A percentile compares a stretch with the other conserved stretches of the same genome.
Evolutionary conservation across 345 rosid genomes (phyloP).

Genomic region (Pugionium dolabratum): DNA sequence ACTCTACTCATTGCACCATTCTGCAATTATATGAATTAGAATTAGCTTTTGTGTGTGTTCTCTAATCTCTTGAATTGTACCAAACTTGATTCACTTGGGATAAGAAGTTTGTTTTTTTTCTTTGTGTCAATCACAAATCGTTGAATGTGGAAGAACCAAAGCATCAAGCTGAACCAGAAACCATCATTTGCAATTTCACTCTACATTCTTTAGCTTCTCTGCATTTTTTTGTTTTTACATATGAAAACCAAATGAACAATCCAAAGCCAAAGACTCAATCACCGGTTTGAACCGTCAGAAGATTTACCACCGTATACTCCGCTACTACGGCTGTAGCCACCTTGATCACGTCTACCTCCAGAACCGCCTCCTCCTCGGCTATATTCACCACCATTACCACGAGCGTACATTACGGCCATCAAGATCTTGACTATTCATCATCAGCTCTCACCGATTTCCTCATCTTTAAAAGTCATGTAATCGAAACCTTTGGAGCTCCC

Average conservation of each 20-base stretch:
- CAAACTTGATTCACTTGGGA: slow-evolving; percentile 1
- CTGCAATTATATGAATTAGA: slow-evolving; percentile 26
- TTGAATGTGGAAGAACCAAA: no score
- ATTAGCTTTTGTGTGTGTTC: background rate
- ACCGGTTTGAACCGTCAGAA: no score
- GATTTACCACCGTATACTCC: slow-evolving; percentile 16
- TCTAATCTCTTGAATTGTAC: slow-evolving; percentile 24
- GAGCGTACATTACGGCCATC: slow-evolving; percentile 82
- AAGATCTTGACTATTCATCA: slow-evolving; percentile 83
- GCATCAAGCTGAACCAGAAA: no score
- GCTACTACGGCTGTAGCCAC: slow-evolving; percentile 42
- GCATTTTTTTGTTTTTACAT: background rate
- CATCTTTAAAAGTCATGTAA: slow-evolving; percentile 74
- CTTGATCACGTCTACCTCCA: slow-evolving; percentile 45
- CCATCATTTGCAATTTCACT: no score
- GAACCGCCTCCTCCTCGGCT: slow-evolving; percentile 42
- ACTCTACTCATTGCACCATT: slow-evolving; percentile 30
- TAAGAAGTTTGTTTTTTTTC: slow-evolving; percentile 6
- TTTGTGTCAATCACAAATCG: background rate
- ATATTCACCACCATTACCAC: slow-evolving; percentile 44
- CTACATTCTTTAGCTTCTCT: no score
- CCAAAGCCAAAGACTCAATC: background rate
- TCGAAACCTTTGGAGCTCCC: no score
- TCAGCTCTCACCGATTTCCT: slow-evolving; percentile 80
- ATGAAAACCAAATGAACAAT: background rate